These are phyloP conservation scores for Malbranchea cinnamomea DNA, from an alignment of 2,329 filamentous ascomycete species.

Conservation along the genomic window DNA sequence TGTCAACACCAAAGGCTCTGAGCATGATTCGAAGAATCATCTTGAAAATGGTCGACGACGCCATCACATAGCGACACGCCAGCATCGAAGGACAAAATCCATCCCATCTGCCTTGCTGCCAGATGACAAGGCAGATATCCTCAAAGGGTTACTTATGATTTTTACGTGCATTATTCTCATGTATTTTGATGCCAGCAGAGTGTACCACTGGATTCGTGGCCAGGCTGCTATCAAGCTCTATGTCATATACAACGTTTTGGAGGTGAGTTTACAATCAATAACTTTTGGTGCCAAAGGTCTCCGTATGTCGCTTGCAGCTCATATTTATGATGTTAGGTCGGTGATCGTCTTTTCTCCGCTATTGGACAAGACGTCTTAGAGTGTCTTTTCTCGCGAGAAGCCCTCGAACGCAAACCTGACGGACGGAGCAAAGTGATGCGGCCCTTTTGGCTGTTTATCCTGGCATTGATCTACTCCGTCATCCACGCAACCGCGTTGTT, in stretches of 20 bases:
- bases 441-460: slow-evolving; percentile 78
- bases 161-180: slow-evolving; percentile 74
- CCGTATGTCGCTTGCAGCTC: no score
- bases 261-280: slow-evolving; percentile 33
- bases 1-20: no score
- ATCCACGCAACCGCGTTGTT: slow-evolving; percentile 78
- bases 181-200: slow-evolving; percentile 84
- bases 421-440: slow-evolving; percentile 83
- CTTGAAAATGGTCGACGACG: slow-evolving; percentile 15
- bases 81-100: slow-evolving; percentile 64
- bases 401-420: slow-evolving; percentile 69
- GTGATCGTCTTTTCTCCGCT: slow-evolving; percentile 76
- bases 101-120: slow-evolving; percentile 70
- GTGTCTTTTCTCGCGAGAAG: slow-evolving; percentile 86
- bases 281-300: no score
- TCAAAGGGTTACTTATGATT: slow-evolving; percentile 80
- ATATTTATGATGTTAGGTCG: slow-evolving; percentile 47
- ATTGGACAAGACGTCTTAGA: slow-evolving; percentile 93
- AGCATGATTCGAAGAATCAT: no score
- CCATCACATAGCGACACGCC: slow-evolving; percentile 21
- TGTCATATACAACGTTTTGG: slow-evolving; percentile 95
- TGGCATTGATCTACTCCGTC: slow-evolving; percentile 77
- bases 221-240: slow-evolving; percentile 97
- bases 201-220: slow-evolving; percentile 95
- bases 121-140: slow-evolving; percentile 85